These are phyloP conservation scores for Drechslerella stenobrocha DNA, from an alignment of 2,329 filamentous ascomycete genomes.

Conservation along the genomic window DNA sequence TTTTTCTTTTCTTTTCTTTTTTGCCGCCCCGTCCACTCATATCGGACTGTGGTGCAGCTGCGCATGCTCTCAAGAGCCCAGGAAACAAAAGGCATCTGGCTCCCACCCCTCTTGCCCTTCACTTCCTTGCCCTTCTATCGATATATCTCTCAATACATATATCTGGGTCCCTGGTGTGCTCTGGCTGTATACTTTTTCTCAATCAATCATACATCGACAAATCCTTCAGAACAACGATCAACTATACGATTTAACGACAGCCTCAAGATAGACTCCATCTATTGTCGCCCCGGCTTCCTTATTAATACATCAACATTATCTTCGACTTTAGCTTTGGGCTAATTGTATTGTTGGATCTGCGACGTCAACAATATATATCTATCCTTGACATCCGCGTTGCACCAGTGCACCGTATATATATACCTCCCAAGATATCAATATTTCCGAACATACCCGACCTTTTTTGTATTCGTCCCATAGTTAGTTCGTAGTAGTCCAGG, in stretches of 20 bases:
- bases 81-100: constrained; percentile 45
- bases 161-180: not conserved
- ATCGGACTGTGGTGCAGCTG: constrained; percentile 31
- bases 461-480: not conserved
- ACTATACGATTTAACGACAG: constrained; percentile 43
- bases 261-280: constrained; percentile 18
- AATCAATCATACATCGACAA: not conserved
- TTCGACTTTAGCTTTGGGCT: constrained; percentile 24
- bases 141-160: constrained; percentile 24
- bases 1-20: constrained; percentile 21
- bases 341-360: constrained; percentile 41
- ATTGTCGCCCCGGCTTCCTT: constrained; percentile 3
- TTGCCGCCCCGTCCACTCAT: constrained; percentile 34
- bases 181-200: not conserved
- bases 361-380: constrained; percentile 39
- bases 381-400: constrained; percentile 24
- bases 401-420: constrained; percentile 5
- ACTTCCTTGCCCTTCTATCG: constrained; percentile 42
- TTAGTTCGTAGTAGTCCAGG: constrained; percentile 36
- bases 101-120: constrained; percentile 46
- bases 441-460: constrained; percentile 4
- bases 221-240: constrained; percentile 15
- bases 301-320: constrained; percentile 7
- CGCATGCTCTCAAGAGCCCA: constrained; percentile 32
- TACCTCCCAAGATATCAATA: not conserved